A percentile compares a stretch with the other conserved stretches of the same genome.
Evolutionary conservation across 1,284 basidiomycete species (phyloP).

Genomic region (Rhodotorula sp.): DNA sequence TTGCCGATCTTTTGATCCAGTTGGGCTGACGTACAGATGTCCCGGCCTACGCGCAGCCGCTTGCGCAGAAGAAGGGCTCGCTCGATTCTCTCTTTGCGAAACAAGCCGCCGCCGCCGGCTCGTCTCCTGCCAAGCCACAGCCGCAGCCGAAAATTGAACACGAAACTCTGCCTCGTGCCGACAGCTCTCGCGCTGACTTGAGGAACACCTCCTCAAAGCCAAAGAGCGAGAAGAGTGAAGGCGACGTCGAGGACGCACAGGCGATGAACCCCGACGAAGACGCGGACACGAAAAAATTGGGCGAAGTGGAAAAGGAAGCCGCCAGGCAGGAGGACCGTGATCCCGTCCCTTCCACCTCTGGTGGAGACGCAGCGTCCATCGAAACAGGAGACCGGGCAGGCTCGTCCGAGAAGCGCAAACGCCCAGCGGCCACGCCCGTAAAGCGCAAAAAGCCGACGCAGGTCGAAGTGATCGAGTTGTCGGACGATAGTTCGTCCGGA

Average conservation of each 20-base stretch:
- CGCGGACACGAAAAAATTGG: not conserved
- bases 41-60: constrained; percentile 8
- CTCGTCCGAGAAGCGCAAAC: not conserved
- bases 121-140: not conserved
- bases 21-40: no score
- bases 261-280: constrained; percentile 30
- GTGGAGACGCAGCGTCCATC: no score
- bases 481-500: not conserved
- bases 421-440: not conserved
- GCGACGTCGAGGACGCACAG: not conserved
- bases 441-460: not conserved
- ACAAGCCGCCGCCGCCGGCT: constrained; percentile 1
- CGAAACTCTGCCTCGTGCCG: no score
- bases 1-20: not conserved
- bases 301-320: not conserved
- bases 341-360: not conserved
- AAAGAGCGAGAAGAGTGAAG: not conserved
- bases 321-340: not conserved
- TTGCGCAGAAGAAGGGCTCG: constrained; percentile 24
- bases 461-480: not conserved
- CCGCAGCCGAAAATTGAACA: not conserved
- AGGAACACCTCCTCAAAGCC: no score
- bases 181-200: not conserved
- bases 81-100: constrained; percentile 29
- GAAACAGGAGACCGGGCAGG: no score